Percentiles rank a stretch among this genome's conserved stretches.
Evolutionary conservation across 225 moss, liverwort and hornwort genomes (phyloP).

Genomic region (Bryum argenteum): DNA sequence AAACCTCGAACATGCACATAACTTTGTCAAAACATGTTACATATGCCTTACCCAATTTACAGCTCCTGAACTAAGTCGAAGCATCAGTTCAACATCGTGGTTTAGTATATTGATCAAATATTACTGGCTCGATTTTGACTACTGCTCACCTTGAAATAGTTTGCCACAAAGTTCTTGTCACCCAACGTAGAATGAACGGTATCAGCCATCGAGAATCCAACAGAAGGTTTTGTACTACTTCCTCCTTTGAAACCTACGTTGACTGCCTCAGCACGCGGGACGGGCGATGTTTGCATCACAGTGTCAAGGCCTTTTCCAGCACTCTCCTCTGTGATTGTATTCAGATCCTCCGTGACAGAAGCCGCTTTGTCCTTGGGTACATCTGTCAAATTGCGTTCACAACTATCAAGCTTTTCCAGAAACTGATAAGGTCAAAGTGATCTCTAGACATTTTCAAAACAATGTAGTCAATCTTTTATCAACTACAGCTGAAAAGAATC

Average conservation of each 20-base stretch:
- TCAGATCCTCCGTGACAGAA: constrained; percentile 30
- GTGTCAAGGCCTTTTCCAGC: constrained; percentile 22
- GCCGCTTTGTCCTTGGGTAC: constrained; percentile 14
- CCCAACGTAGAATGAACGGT: constrained; percentile 71
- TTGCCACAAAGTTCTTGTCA: constrained; percentile 89
- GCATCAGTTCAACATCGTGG: neutral
- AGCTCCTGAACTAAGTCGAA: constrained; percentile 14
- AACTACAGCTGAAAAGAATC: neutral
- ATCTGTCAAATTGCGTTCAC: constrained; percentile 30
- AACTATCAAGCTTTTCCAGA: constrained; percentile 24
- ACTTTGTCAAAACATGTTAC: neutral
- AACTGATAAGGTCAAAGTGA: neutral
- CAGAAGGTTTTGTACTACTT: constrained; percentile 36
- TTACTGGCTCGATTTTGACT: constrained; percentile 23
- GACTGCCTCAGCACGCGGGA: constrained; percentile 34
- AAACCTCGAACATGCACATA: neutral
- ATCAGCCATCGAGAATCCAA: constrained; percentile 36
- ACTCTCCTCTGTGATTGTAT: constrained; percentile 20
- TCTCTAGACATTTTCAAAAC: constrained; percentile 6
- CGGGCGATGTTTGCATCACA: constrained; percentile 24
- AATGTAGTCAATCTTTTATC: neutral
- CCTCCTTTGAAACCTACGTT: constrained; percentile 21
- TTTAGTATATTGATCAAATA: constrained; percentile 23
- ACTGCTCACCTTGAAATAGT: constrained; percentile 86
- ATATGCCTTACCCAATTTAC: neutral